Percentiles rank a stretch among this genome's conserved stretches.
Conservation (phyloP, 495 filamentous ascomycete species). For the Pyrenula massariospora region DNA sequence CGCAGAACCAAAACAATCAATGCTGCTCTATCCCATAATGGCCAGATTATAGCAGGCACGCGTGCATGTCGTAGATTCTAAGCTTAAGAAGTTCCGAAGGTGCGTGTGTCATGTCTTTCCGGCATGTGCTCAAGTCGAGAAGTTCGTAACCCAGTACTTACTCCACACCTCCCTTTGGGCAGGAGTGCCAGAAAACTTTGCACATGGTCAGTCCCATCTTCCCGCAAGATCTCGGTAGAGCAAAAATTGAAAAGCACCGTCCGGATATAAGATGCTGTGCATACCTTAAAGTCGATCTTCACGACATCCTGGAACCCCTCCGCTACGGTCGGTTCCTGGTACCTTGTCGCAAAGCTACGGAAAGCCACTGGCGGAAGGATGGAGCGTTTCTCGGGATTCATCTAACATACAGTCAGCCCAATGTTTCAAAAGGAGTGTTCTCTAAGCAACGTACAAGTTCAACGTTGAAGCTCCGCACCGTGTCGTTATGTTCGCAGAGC, state of each 20-base stretch:
- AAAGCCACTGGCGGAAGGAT: conserved; percentile 74
- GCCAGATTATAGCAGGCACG: background rate
- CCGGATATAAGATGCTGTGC: too few relatives aligned
- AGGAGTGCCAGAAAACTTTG: background rate
- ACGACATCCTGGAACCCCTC: conserved; percentile 82
- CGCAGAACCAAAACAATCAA: too few relatives aligned
- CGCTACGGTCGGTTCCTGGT: conserved; percentile 52
- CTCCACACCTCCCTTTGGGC: background rate
- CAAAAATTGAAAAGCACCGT: too few relatives aligned
- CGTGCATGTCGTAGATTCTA: background rate
- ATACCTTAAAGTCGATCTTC: conserved; percentile 44
- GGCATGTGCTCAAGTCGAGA: background rate
- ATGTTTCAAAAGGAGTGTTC: conserved; percentile 1
- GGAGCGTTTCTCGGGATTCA: conserved; percentile 68
- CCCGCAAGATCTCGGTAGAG: background rate
- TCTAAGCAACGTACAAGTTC: conserved; percentile 14
- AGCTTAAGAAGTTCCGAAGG: background rate
- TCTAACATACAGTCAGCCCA: conserved; percentile 3
- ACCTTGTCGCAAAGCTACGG: conserved; percentile 54
- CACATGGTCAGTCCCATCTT: background rate
- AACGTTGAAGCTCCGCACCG: conserved; percentile 62
- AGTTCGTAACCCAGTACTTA: background rate
- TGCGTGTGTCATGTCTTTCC: background rate
- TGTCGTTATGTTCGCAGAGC: conserved; percentile 83
- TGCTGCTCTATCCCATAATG: too few relatives aligned